Evolutionary conservation across 2,329 filamentous ascomycete species (phyloP).

Genomic region (Colletotrichum orchidophilum): DNA sequence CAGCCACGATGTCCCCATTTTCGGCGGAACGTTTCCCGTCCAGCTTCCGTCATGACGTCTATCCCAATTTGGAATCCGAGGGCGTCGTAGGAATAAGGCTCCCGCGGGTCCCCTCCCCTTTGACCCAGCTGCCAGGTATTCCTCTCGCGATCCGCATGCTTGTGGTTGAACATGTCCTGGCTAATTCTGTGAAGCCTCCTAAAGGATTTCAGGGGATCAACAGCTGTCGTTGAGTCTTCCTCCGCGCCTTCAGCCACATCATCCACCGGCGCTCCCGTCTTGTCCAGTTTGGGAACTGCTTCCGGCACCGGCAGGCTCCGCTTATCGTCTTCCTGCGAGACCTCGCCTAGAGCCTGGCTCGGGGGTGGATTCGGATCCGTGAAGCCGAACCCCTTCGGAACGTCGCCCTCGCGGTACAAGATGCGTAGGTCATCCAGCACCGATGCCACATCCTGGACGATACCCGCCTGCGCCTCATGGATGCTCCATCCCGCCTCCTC

Average conservation of each 20-base stretch:
- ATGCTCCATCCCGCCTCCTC: constrained; percentile 55
- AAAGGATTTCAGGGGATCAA: constrained; percentile 22
- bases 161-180: constrained; percentile 52
- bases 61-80: constrained; percentile 55
- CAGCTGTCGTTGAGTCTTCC: not conserved
- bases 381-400: constrained; percentile 43
- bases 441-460: constrained; percentile 56
- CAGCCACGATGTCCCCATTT: constrained; percentile 60
- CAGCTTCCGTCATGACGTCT: constrained; percentile 56
- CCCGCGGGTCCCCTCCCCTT: constrained; percentile 56
- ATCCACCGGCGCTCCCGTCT: not conserved
- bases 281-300: not conserved
- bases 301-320: not conserved
- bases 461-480: constrained; percentile 48
- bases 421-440: constrained; percentile 56
- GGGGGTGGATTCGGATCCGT: constrained; percentile 47
- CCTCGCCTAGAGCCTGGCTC: not conserved
- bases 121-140: constrained; percentile 65
- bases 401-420: constrained; percentile 53
- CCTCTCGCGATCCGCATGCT: constrained; percentile 49
- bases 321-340: not conserved
- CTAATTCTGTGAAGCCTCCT: constrained; percentile 35
- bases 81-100: constrained; percentile 61
- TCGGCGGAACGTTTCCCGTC: constrained; percentile 48
- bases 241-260: not conserved